Evolutionary conservation across 208 protist genomes (phyloP).

Genomic region (Leishmania amazonensis): DNA sequence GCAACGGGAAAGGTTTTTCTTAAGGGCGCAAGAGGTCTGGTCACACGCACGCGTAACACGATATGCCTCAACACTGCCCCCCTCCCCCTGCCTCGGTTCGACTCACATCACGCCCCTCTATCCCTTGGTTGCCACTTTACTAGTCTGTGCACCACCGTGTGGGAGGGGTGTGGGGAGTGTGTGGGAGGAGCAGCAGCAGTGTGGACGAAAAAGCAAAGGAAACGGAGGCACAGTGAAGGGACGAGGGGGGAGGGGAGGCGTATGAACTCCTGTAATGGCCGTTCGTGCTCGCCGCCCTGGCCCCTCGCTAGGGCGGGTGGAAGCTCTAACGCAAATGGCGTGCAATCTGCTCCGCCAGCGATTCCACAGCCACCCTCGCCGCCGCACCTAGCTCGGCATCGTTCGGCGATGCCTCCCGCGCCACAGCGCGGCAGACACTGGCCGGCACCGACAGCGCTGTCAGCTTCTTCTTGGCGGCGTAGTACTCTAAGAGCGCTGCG

Average conservation of each 20-base stretch:
- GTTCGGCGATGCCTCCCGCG: neutral
- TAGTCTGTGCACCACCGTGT: neutral
- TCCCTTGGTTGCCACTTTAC: neutral
- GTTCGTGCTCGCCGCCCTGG: neutral
- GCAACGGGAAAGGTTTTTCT: neutral
- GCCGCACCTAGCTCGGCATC: neutral
- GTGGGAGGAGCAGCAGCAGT: no score
- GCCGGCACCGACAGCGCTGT: neutral
- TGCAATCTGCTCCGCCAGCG: conserved; percentile 7
- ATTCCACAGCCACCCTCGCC: neutral
- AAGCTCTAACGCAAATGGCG: conserved; percentile 4
- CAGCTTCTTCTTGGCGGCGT: conserved; percentile 11
- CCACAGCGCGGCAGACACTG: neutral
- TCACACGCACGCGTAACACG: neutral
- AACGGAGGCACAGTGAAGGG: neutral
- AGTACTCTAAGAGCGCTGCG: conserved; percentile 15
- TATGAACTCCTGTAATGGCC: neutral
- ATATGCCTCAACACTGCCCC: neutral
- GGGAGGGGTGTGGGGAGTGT: neutral
- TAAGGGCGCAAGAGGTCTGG: neutral
- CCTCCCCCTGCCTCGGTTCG: neutral
- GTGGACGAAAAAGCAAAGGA: neutral
- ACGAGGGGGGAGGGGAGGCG: neutral
- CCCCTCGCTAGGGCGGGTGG: neutral
- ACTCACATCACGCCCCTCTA: neutral